Conservation (phyloP, 108 stramenopile species). For the Fragilariopsis cylindrus region DNA sequence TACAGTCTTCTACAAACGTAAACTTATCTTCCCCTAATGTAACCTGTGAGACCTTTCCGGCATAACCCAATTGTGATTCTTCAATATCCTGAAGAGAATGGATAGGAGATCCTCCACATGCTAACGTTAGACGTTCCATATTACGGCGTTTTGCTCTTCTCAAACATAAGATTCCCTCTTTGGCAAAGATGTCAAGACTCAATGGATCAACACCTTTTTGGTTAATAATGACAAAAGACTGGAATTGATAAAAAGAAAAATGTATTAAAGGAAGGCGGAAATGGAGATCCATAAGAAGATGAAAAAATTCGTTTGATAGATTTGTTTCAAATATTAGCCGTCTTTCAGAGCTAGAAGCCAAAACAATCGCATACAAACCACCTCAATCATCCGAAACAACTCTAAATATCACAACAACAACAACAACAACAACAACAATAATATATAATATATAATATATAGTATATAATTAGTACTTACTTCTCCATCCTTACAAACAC, state of each 20-base stretch:
- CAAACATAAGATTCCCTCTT: conserved; percentile 98
- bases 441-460: not conserved
- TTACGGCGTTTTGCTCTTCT: conserved; percentile 98
- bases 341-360: too few relatives aligned
- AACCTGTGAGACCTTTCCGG: conserved; percentile 94
- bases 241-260: conserved; percentile 3
- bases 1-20: conserved; percentile 98
- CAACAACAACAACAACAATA: not conserved
- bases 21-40: conserved; percentile 98
- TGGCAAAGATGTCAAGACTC: conserved; percentile 97
- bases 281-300: not conserved
- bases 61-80: conserved; percentile 87
- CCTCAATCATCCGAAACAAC: not conserved
- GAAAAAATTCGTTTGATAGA: not conserved
- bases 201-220: conserved; percentile 99
- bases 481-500: conserved; percentile 86
- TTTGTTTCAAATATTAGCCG: too few relatives aligned
- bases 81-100: conserved; percentile 95
- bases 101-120: conserved; percentile 96
- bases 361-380: not conserved
- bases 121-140: conserved; percentile 98
- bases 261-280: not conserved
- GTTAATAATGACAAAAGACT: conserved; percentile 97
- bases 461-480: conserved; percentile 33
- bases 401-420: not conserved